These are phyloP conservation scores for Nitzschia sp. DNA, from an alignment of 108 stramenopile genomes.

Conservation along the genomic window DNA sequence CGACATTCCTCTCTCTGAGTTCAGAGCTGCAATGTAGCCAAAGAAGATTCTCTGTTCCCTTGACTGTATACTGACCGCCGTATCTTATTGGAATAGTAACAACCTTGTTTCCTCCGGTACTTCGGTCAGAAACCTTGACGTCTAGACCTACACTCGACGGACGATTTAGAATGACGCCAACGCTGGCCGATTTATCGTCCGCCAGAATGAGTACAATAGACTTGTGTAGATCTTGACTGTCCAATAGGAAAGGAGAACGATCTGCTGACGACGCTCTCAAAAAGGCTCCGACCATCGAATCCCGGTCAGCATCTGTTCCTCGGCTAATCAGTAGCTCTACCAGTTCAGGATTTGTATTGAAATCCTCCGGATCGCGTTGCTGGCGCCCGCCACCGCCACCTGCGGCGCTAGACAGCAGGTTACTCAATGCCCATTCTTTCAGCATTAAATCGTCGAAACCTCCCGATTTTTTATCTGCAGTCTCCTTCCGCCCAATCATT, in stretches of 20 bases:
- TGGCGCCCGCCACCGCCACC: conserved; percentile 35
- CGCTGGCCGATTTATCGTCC: conserved; percentile 62
- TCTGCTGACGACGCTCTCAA: conserved; percentile 32
- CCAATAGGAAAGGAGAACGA: conserved; percentile 67
- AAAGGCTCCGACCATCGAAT: conserved; percentile 25
- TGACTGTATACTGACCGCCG: conserved; percentile 83
- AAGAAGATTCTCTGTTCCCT: conserved; percentile 52
- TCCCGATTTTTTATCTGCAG: conserved; percentile 23
- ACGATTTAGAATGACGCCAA: conserved; percentile 80
- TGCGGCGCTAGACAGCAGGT: conserved; percentile 52
- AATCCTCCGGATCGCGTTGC: conserved; percentile 29
- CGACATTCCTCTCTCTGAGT: conserved; percentile 52
- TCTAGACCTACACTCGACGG: conserved; percentile 50
- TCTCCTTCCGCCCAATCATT: conserved; percentile 34
- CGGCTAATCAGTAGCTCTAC: conserved; percentile 15
- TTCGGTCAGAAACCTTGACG: conserved; percentile 40
- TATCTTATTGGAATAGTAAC: conserved; percentile 71
- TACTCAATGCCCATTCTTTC: conserved; percentile 80
- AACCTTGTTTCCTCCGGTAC: conserved; percentile 18
- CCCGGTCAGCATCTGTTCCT: not conserved
- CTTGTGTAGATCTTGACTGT: conserved; percentile 81
- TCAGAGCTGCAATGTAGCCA: conserved; percentile 71
- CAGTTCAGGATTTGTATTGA: conserved; percentile 35
- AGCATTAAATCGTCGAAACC: conserved; percentile 87
- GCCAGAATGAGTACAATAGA: conserved; percentile 69